phyloP scores from a whole-genome alignment of 208 protist genomes.

The Leishmania braziliensis region DNA sequence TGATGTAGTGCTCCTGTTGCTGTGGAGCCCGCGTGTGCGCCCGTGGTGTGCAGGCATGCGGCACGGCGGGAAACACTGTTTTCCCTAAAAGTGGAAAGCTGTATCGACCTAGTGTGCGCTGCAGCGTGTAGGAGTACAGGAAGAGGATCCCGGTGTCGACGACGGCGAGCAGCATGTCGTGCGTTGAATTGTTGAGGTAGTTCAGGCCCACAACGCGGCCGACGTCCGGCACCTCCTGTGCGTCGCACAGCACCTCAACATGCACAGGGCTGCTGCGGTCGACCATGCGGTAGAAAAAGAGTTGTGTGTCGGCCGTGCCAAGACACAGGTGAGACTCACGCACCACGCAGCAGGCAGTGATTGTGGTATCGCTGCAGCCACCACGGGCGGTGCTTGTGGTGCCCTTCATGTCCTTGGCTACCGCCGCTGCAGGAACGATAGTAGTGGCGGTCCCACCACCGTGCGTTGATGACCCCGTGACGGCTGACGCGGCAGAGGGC shows the following conservation, averaged over 20 bases:
- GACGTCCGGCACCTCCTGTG: conserved; percentile 43
- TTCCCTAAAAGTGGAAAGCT: conserved; percentile 19
- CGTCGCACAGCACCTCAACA: conserved; percentile 52
- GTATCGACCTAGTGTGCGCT: conserved; percentile 43
- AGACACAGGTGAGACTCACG: conserved; percentile 83
- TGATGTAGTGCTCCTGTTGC: conserved; percentile 30
- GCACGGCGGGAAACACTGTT: neutral
- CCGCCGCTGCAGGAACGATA: neutral
- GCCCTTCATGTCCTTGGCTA: neutral
- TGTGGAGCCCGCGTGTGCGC: neutral
- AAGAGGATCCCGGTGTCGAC: conserved; percentile 71
- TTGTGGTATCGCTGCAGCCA: conserved; percentile 34
- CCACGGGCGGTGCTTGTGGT: neutral
- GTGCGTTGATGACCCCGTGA: neutral
- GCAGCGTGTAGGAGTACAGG: conserved; percentile 71
- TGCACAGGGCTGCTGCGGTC: conserved; percentile 56
- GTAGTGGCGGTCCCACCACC: neutral
- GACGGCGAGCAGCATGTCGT: conserved; percentile 71
- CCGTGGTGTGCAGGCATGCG: neutral
- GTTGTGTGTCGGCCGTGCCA: conserved; percentile 66
- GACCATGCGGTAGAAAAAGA: conserved; percentile 81
- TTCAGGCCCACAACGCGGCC: conserved; percentile 66
- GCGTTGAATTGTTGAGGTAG: conserved; percentile 74
- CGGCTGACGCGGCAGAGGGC: conserved; percentile 13
- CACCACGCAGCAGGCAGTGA: conserved; percentile 85